Base-by-base conservation (phyloP, 768 basidiomycete species). In the Psilocybe subaeruginosa region DNA sequence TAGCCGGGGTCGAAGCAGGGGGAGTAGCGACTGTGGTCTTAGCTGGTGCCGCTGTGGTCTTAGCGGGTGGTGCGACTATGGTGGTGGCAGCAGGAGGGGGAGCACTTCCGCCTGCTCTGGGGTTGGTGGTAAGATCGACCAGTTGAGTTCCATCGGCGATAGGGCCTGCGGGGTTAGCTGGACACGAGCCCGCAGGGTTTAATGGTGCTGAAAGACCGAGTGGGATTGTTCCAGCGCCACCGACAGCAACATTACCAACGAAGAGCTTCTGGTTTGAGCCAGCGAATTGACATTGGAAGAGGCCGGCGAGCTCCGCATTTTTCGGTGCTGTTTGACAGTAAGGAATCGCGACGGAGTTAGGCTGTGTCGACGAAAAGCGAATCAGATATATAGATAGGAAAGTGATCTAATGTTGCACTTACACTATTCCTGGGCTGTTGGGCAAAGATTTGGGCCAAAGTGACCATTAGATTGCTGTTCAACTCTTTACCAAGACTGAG, bases 251-350 rank as follows among this genome's bases (percentile, higher is more conserved):
- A 43, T 77, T 77, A 45, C 77, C 77, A 27, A 73, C 77, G 66
- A 84, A 82, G 16, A 71, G 68, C 16, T 77, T 66, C 62, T 77
- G 77, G 56, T 82, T 74, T 0, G 78, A 74, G 8, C 80, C 76
- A 1, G 69, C 67, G 64, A 82, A 82, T 66, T 84, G 81, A 62
- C 82, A 83, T 49, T 84, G 82, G 78, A 84, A 83, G n/a, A 84
- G 72, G 1, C 82, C 82, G 49, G 77, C 73, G 31, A 85, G 79
- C 67, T 84, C 82, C 0, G 70, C 43, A 62, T 84, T 83, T 70
- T 74, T 73, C 8, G 83, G 82, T 0, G 80, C 80, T 14, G 70
- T 66, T 60, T 84, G 82, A 67, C 83, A 85, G 67, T 83, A 85
- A 5, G 81, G 82, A 9, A 78, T 75, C 61, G 77, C 75, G 11